Percentiles rank a stretch among this genome's conserved stretches.
These are phyloP conservation scores for Aspergillus texensis DNA, from an alignment of 2,329 filamentous ascomycete species.

Conservation along the genomic window DNA sequence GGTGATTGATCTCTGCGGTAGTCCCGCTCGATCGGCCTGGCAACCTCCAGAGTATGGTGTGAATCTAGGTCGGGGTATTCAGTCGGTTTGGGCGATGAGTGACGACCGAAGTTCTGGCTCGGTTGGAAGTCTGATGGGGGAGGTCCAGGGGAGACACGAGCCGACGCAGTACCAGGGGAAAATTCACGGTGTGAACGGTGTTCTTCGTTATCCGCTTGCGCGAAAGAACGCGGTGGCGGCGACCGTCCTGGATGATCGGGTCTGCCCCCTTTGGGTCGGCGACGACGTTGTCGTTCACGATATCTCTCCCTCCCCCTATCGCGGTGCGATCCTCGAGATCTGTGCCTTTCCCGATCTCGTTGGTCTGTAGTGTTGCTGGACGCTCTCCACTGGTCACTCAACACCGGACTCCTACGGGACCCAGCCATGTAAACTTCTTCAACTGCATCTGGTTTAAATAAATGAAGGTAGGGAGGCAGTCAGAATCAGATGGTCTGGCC, in stretches of 20 bases:
- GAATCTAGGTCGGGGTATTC: constrained; percentile 26
- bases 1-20: constrained; percentile 35
- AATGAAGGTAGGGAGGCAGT: constrained; percentile 12
- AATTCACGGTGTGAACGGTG: constrained; percentile 33
- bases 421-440: constrained; percentile 51
- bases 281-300: constrained; percentile 41
- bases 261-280: constrained; percentile 37
- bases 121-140: constrained; percentile 23
- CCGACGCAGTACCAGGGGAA: constrained; percentile 28
- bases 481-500: constrained; percentile 16
- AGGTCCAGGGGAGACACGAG: constrained; percentile 31
- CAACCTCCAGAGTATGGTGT: constrained; percentile 20
- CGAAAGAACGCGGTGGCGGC: constrained; percentile 37
- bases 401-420: constrained; percentile 52
- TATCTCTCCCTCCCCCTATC: constrained; percentile 44
- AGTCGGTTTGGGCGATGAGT: constrained; percentile 24
- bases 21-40: constrained; percentile 26
- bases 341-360: constrained; percentile 37
- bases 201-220: constrained; percentile 34
- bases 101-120: constrained; percentile 25
- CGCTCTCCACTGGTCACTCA: constrained; percentile 55
- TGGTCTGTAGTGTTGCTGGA: constrained; percentile 44
- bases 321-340: constrained; percentile 47
- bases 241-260: constrained; percentile 46
- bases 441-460: constrained; percentile 44